Conservation (phyloP, 768 basidiomycete species). For the Trametes elegans region DNA sequence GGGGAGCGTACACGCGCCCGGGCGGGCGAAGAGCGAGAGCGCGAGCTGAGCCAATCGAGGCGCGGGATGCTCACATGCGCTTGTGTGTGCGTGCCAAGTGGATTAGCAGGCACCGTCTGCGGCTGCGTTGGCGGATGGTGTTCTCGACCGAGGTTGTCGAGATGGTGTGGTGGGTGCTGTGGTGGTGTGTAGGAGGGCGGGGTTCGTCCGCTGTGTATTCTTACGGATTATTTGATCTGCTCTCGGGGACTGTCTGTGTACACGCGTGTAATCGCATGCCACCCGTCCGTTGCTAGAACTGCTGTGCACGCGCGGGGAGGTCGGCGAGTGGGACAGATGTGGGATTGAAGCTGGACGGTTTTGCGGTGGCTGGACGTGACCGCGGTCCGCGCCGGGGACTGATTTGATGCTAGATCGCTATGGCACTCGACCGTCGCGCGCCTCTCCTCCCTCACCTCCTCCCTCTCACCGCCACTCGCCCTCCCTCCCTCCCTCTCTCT, state of each 20-base stretch:
- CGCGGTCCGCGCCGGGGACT: no score
- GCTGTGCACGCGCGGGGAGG: no score
- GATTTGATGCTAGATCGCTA: conserved; percentile 15
- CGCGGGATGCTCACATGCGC: neutral
- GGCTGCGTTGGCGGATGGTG: neutral
- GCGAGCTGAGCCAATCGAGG: neutral
- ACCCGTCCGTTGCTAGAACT: no score
- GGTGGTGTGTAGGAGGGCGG: neutral
- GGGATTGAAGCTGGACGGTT: neutral
- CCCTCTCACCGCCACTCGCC: conserved; percentile 10
- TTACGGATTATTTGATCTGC: neutral
- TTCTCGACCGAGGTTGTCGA: neutral
- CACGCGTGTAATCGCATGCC: no score
- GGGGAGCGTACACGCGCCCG: conserved; percentile 23
- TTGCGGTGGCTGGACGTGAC: neutral
- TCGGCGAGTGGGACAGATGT: no score
- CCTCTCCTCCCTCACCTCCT: neutral
- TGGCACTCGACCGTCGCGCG: conserved; percentile 6
- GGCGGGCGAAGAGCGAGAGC: conserved; percentile 19
- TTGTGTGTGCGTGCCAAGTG: neutral
- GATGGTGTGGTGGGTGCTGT: neutral
- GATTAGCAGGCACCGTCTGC: no score
- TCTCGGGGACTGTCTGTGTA: neutral
- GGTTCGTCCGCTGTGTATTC: neutral
- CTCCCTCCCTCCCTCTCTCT: conserved; percentile 1